Base-by-base conservation (phyloP, 257 asterid genomes). In the Rhazya stricta region DNA sequence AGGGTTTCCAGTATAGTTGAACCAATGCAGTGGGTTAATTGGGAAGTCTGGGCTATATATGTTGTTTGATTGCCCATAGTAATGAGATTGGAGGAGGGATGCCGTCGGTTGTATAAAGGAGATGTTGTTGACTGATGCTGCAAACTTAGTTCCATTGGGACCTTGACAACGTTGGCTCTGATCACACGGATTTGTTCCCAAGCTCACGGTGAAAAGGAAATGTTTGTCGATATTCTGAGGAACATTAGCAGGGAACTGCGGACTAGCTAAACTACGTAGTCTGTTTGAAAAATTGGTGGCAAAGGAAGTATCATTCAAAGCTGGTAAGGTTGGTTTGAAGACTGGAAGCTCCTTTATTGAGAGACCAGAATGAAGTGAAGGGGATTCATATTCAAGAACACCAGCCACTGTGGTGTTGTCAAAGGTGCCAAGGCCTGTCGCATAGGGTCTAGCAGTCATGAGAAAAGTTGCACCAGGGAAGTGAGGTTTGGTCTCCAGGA, bases 381-480 rank as follows among this genome's bases (percentile, higher is more conserved):
- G 83, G 18, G 76, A 61, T 71, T 82, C 83, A 45, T 87, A 89
- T 71, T 87, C 84, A 3, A 87, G 79, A 58, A 89, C 78, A 9
- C 90, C 94, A 11, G 89, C 88, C 1, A 83, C 89, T 0, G 90
- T 85, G 71, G 94, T 84, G 60, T 87, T 89, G 69, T 85, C 94
- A 15, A 89, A 87, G 18, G 89, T 89, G 6, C 86, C 91, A 1
- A 13, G 76, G 9, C 94, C 91, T 3, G 91, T 89, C 7, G 60
- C 89, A 23, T 89, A 87, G 3, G 91, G 94, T 12, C 88, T 76
- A 0, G 90, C 90, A 0, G 73, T 71, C 90, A 89, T 89, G 73
- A 84, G 79, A 72, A 85, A 89, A 46, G 78, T 76, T 27, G 89
- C 91, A 16, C 74, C 72, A 0, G 90, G 91, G 16, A 80, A 80